Conservation (phyloP, 768 basidiomycete genomes). For the Boletus rubropictus region DNA sequence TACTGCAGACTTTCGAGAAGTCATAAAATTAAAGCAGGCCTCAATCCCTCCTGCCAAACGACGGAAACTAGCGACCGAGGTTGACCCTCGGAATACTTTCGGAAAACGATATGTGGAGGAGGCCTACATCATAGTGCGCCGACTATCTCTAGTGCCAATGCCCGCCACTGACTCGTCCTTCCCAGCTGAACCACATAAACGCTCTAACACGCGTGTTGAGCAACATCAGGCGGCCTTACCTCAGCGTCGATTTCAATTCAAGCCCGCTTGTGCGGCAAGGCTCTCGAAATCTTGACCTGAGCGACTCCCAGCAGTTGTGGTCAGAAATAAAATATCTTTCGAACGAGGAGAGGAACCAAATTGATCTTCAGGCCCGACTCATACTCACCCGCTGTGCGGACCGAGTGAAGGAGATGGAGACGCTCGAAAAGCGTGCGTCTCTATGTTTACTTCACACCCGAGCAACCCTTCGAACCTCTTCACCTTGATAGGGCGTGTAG, state of each 20-base stretch:
- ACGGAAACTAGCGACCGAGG: conserved; percentile 39
- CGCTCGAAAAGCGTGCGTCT: conserved; percentile 76
- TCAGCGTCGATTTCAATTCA: conserved; percentile 64
- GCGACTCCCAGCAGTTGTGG: conserved; percentile 49
- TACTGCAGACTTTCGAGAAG: conserved; percentile 55
- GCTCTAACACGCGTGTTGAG: conserved; percentile 67
- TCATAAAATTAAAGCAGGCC: conserved; percentile 44
- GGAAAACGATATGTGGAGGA: conserved; percentile 69
- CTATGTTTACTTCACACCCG: conserved; percentile 9
- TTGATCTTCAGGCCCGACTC: conserved; percentile 86
- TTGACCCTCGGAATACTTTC: conserved; percentile 37
- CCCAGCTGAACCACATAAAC: conserved; percentile 66
- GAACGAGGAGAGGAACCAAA: conserved; percentile 92
- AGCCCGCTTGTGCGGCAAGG: conserved; percentile 48
- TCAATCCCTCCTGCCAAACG: conserved; percentile 43
- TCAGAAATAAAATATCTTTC: conserved; percentile 62
- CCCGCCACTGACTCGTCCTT: conserved; percentile 1
- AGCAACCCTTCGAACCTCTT: conserved; percentile 15
- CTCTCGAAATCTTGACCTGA: conserved; percentile 52
- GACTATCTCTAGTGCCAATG: neutral
- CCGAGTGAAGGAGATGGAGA: conserved; percentile 82
- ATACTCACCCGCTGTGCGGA: conserved; percentile 83
- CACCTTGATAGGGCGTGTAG: conserved; percentile 50
- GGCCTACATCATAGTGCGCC: conserved; percentile 63
- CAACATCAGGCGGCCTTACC: conserved; percentile 78